Evolutionary conservation across 345 rosid species (phyloP).

Genomic region (Boechera divaricarpa): DNA sequence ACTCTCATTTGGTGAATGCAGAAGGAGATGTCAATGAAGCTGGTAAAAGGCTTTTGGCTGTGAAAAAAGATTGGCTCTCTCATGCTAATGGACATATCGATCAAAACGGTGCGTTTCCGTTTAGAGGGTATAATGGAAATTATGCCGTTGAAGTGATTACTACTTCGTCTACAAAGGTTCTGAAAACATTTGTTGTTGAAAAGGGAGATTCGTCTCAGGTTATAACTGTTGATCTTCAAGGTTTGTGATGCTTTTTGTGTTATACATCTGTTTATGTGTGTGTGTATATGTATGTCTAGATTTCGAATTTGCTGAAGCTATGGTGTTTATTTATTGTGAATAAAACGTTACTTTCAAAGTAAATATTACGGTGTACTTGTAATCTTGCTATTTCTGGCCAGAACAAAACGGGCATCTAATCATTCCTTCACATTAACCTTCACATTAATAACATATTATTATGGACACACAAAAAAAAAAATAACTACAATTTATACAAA

Average conservation of each 20-base stretch:
- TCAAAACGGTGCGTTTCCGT: constrained; percentile 62
- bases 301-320: background rate
- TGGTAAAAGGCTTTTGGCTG: constrained; percentile 66
- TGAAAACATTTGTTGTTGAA: constrained; percentile 68
- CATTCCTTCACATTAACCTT: too few relatives aligned
- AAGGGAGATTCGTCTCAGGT: constrained; percentile 55
- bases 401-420: too few relatives aligned
- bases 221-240: constrained; percentile 42
- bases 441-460: too few relatives aligned
- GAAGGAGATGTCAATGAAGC: constrained; percentile 90
- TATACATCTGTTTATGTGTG: background rate
- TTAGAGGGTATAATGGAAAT: constrained; percentile 85
- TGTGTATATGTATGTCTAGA: background rate
- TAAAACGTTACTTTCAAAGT: background rate
- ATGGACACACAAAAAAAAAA: too few relatives aligned
- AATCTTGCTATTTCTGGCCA: too few relatives aligned
- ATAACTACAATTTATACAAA: too few relatives aligned
- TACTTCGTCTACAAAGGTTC: constrained; percentile 46
- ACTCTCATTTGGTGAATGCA: constrained; percentile 78
- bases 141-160: constrained; percentile 62
- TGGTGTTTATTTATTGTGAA: constrained; percentile 22
- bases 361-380: too few relatives aligned
- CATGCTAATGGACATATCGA: constrained; percentile 60
- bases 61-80: constrained; percentile 75
- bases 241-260: constrained; percentile 30